Evolutionary conservation across 129 eudicot species (phyloP).

Genomic region (sunflower (Helianthus annuus)): DNA sequence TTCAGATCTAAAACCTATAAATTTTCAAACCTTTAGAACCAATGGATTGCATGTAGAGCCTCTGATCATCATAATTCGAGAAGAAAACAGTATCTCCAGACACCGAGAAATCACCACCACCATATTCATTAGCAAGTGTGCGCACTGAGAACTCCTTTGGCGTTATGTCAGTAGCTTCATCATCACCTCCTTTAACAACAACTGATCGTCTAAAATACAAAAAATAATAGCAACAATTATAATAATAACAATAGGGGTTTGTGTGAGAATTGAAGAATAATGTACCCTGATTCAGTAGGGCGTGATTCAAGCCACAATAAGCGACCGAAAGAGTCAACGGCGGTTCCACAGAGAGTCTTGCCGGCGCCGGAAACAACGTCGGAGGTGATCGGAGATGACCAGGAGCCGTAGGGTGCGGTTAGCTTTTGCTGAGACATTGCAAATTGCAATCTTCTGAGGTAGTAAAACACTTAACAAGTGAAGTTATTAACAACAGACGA

Average conservation of each 20-base stretch:
- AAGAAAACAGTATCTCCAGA: constrained; percentile 31
- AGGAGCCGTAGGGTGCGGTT: constrained; percentile 78
- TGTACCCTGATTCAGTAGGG: constrained; percentile 48
- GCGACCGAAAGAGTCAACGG: constrained; percentile 34
- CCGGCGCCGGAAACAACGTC: constrained; percentile 50
- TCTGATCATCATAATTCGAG: constrained; percentile 45
- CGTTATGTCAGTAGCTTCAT: constrained; percentile 33
- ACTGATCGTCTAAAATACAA: constrained; percentile 30
- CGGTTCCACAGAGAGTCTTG: constrained; percentile 43
- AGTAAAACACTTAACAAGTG: no score
- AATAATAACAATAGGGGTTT: neutral
- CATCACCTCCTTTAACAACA: constrained; percentile 40
- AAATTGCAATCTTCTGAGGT: neutral
- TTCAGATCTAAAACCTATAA: neutral
- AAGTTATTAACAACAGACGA: no score
- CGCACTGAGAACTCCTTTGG: constrained; percentile 44
- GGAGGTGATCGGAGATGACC: constrained; percentile 92
- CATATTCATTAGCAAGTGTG: constrained; percentile 43
- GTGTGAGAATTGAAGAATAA: neutral
- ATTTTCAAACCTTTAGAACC: constrained; percentile 23
- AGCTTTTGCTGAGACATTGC: constrained; percentile 28
- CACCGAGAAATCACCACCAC: constrained; percentile 47
- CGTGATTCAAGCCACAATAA: constrained; percentile 58
- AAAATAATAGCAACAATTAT: neutral
- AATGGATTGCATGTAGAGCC: constrained; percentile 42